Evolutionary conservation across 2,329 filamentous ascomycete species (phyloP).

Genomic region (Orbilia quercus): DNA sequence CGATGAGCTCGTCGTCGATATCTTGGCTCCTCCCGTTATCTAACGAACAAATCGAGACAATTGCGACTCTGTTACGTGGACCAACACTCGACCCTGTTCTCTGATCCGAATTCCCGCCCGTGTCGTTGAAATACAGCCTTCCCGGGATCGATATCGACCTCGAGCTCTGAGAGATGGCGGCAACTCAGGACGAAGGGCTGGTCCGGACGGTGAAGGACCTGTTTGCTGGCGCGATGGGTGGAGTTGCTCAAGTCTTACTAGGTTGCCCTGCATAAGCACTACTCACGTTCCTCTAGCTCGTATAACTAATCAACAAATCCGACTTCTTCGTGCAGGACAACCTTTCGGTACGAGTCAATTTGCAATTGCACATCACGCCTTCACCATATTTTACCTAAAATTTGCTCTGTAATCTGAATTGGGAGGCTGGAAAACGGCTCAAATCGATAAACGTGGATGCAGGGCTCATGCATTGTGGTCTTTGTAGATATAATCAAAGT

Average conservation of each 20-base stretch:
- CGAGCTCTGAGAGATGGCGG: slow-evolving; percentile 32
- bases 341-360: slow-evolving; percentile 66
- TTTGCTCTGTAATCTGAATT: background rate
- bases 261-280: slow-evolving; percentile 68
- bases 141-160: too few relatives aligned
- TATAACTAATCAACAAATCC: slow-evolving; percentile 50
- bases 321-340: slow-evolving; percentile 67
- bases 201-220: slow-evolving; percentile 85
- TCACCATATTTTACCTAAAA: slow-evolving; percentile 9
- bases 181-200: slow-evolving; percentile 62
- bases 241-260: slow-evolving; percentile 91
- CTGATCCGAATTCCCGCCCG: slow-evolving; percentile 6
- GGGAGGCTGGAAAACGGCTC: slow-evolving; percentile 21
- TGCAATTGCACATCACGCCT: slow-evolving; percentile 12
- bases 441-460: slow-evolving; percentile 57
- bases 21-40: background rate
- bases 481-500: slow-evolving; percentile 90
- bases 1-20: slow-evolving; percentile 9
- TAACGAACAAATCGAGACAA: slow-evolving; percentile 8
- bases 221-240: slow-evolving; percentile 87
- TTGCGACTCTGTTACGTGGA: slow-evolving; percentile 29
- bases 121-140: background rate
- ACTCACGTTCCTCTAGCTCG: slow-evolving; percentile 23
- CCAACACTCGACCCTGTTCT: background rate
- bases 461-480: slow-evolving; percentile 60